Base-by-base conservation (phyloP, 805 yeast genomes). In the Wickerhamiella nectarea region DNA sequence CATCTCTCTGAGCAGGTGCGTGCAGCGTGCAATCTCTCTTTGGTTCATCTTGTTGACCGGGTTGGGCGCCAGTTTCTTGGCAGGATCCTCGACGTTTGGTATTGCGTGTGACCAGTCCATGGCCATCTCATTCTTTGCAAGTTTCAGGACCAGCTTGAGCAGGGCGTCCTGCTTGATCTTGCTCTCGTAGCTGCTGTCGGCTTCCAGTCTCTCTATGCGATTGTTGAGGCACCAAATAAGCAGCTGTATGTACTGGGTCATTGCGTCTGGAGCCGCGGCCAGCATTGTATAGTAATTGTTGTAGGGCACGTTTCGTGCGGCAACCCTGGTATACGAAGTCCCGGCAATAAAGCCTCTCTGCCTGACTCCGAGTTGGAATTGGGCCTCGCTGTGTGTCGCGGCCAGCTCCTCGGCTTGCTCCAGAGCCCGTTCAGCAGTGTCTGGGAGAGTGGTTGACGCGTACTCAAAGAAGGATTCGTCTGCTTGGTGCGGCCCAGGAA, bases 171-270 rank as follows among this genome's bases (percentile, higher is more conserved):
- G 25, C 3, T 35, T 28, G 11, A 21, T 18, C 18, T 29, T 24
- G 15, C 31, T 25, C 11, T n/a, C 38, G 25, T 34, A 14, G 17
- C n/a, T 36, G 20, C 24, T 15, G 9, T 18, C 37, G 9, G 9
- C 22, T 4, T 6, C 21, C 10, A 31, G 15, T 2, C 11, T 3
- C 9, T 12, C 12, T 1, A 29, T 15, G 10, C 37, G 36, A 9
- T 19, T 15, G 19, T 31, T 12, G 22, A 42, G 41, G 28, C 45
- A 42, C 45, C 45, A 42, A 4, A 42, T 22, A 3, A 42, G 25
- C 11, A 42, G 28, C 34, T 42, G 45, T 6, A 41, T 42, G 36
- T 42, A 42, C 28, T 42, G 40, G 41, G 28, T 18, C 7, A 42
- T 15, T 6, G 12, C 14, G 31, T 4, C 14, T 4, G 41, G 41